A percentile compares a stretch with the other conserved stretches of the same genome.
Evolutionary conservation across 2,329 filamentous ascomycete species (phyloP).

Genomic region (Hymenoscyphus scutula): DNA sequence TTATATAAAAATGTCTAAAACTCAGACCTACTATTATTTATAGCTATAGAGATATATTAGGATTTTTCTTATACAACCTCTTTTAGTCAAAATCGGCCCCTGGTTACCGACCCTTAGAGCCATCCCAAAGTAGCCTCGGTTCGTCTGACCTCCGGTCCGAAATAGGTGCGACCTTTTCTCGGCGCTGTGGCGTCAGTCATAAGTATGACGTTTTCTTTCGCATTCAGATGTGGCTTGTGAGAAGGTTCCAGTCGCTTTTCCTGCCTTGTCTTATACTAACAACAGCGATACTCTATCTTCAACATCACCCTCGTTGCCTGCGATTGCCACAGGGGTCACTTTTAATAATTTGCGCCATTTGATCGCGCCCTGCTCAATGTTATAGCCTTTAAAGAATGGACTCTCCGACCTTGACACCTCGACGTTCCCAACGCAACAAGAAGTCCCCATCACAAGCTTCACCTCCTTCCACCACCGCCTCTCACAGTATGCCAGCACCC

Average conservation of each 20-base stretch:
- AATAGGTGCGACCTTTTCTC: not conserved
- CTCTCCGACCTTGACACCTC: slow-evolving; percentile 30
- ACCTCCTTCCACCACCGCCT: slow-evolving; percentile 15
- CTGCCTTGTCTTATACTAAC: not conserved
- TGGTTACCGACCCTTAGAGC: too few species aligned
- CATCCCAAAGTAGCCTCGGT: not conserved
- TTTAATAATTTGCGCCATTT: slow-evolving; percentile 4
- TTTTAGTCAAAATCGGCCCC: too few species aligned
- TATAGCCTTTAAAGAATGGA: slow-evolving; percentile 30
- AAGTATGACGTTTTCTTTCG: too few species aligned
- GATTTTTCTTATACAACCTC: too few species aligned
- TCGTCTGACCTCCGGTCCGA: not conserved
- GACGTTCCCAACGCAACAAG: slow-evolving; percentile 31
- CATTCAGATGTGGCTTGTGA: not conserved
- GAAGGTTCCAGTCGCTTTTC: not conserved
- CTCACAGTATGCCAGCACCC: slow-evolving; percentile 9
- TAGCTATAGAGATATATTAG: too few species aligned
- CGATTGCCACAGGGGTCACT: not conserved
- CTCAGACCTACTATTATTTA: too few species aligned
- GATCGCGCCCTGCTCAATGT: slow-evolving; percentile 22
- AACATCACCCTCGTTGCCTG: slow-evolving; percentile 19
- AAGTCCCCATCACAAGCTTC: slow-evolving; percentile 24
- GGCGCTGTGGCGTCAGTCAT: not conserved
- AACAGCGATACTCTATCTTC: slow-evolving; percentile 19
- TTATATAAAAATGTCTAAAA: too few species aligned